phyloP scores from a whole-genome alignment of 306 rosid species.

The Ceratonia siliqua region DNA sequence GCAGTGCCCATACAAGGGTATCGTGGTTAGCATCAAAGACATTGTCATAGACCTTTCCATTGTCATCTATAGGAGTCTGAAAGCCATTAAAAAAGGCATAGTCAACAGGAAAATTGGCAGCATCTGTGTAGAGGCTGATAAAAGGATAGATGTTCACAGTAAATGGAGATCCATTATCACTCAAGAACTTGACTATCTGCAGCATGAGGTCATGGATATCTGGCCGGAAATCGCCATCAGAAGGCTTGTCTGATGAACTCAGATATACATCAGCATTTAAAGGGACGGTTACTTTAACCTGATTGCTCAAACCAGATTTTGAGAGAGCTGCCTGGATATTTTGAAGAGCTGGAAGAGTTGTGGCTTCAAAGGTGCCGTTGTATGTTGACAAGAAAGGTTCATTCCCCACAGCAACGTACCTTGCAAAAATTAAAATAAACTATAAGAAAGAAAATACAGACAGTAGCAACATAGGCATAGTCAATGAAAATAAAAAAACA shows the following conservation, averaged over 20 bases:
- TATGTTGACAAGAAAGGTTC: conserved; percentile 81
- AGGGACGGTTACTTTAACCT: conserved; percentile 70
- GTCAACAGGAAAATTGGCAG: conserved; percentile 65
- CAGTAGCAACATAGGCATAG: conserved; percentile 1
- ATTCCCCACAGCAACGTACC: conserved; percentile 94
- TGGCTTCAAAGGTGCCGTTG: conserved; percentile 65
- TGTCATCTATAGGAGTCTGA: conserved; percentile 56
- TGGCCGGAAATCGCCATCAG: conserved; percentile 72
- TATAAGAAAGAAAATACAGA: conserved; percentile 27
- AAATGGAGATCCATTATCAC: conserved; percentile 73
- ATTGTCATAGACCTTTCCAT: conserved; percentile 68
- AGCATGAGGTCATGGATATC: conserved; percentile 74
- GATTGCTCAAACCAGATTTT: conserved; percentile 65
- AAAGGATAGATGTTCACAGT: conserved; percentile 93
- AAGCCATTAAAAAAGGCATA: conserved; percentile 84
- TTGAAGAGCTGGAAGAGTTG: conserved; percentile 83
- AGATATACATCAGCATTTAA: conserved; percentile 77
- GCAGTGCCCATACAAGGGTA: conserved; percentile 81
- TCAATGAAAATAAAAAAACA: not conserved
- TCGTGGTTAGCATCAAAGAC: conserved; percentile 85
- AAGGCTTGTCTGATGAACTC: conserved; percentile 54
- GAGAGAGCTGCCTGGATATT: conserved; percentile 80
- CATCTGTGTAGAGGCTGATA: conserved; percentile 66
- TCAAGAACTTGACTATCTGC: conserved; percentile 70
- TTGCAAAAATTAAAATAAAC: conserved; percentile 36